These are phyloP conservation scores for Epithemia pelagica DNA, from an alignment of 108 stramenopile genomes.

Conservation along the genomic window DNA sequence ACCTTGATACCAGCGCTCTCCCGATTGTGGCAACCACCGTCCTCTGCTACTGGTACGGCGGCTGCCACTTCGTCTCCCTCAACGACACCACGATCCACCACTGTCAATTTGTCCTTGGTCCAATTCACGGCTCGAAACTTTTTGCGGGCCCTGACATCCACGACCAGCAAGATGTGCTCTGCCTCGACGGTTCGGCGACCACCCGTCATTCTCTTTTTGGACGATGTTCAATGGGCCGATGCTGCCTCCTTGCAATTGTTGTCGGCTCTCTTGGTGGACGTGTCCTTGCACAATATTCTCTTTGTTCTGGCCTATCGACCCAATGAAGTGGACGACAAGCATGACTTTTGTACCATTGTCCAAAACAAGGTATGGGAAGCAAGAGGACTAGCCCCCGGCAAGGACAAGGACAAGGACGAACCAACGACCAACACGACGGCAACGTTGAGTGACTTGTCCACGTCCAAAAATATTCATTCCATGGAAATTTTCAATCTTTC, in stretches of 20 bases:
- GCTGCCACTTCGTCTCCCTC: too few relatives aligned
- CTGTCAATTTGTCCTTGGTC: slow-evolving; percentile 1
- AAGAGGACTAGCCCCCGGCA: too few relatives aligned
- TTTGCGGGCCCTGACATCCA: neutral
- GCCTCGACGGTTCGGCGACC: neutral
- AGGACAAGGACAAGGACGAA: neutral
- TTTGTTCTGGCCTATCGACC: slow-evolving; percentile 29
- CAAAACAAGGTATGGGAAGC: too few relatives aligned
- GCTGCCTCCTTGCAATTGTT: slow-evolving; percentile 24
- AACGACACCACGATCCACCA: slow-evolving; percentile 5
- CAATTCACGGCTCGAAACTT: neutral
- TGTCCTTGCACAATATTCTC: slow-evolving; percentile 15
- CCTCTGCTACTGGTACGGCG: too few relatives aligned
- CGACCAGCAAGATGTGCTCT: neutral
- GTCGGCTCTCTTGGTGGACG: neutral
- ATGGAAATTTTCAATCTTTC: slow-evolving; percentile 16
- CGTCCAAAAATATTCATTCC: neutral
- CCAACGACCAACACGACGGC: neutral
- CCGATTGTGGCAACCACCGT: neutral
- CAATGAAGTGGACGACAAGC: slow-evolving; percentile 14
- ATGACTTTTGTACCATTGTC: neutral
- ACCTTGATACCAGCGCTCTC: neutral
- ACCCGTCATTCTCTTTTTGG: slow-evolving; percentile 33
- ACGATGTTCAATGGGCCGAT: slow-evolving; percentile 69
- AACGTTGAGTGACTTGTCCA: too few relatives aligned